Evolutionary conservation across 2,329 filamentous ascomycete genomes (phyloP).

Genomic region (Emmonsiellopsis sp.): DNA sequence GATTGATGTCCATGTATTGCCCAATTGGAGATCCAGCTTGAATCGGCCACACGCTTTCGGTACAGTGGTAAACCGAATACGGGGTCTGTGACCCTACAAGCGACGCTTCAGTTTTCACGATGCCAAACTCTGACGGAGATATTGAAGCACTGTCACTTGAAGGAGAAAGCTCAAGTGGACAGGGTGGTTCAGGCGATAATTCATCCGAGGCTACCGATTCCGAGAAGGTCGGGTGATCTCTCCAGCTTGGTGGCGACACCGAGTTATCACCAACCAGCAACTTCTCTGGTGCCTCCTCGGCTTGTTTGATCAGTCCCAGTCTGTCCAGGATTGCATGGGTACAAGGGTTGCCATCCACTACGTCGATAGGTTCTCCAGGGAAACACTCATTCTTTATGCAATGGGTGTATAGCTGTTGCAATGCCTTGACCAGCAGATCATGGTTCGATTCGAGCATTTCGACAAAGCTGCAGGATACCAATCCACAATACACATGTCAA

Average conservation of each 20-base stretch:
- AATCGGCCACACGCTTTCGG: background rate
- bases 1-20: background rate
- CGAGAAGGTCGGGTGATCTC: conserved; percentile 25
- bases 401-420: conserved; percentile 33
- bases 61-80: background rate
- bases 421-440: conserved; percentile 32
- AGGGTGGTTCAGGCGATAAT: conserved; percentile 27
- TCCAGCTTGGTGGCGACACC: conserved; percentile 28
- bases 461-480: conserved; percentile 25
- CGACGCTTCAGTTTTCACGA: conserved; percentile 3
- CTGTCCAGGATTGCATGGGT: conserved; percentile 35
- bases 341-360: conserved; percentile 30
- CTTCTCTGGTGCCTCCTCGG: conserved; percentile 29
- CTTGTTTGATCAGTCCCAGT: conserved; percentile 34
- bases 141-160: conserved; percentile 11
- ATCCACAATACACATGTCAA: conserved; percentile 4
- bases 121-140: conserved; percentile 7
- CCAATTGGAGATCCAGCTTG: background rate
- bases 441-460: conserved; percentile 37
- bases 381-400: conserved; percentile 34
- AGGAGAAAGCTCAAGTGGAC: conserved; percentile 22
- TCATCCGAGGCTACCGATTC: conserved; percentile 30
- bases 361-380: conserved; percentile 32
- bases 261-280: conserved; percentile 21
- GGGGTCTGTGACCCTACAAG: background rate